Conservation (phyloP, 441 rosid species). For the Adansonia madagascariensis region DNA sequence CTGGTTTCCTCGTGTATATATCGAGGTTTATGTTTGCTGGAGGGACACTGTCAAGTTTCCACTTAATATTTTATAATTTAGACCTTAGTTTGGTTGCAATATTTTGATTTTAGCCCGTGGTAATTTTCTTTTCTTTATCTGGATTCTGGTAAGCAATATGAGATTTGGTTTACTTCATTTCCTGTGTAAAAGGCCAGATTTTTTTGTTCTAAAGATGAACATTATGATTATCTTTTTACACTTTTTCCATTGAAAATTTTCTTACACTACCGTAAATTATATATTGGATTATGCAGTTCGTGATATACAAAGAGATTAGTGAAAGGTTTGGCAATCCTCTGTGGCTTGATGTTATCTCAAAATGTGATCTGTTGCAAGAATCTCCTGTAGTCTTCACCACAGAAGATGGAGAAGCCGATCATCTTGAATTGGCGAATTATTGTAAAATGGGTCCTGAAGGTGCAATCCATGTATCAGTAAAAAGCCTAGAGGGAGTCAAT, state of each 20-base stretch:
- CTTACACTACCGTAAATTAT: neutral
- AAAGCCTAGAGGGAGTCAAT: constrained; percentile 62
- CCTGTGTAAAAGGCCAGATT: constrained; percentile 14
- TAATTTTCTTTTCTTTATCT: neutral
- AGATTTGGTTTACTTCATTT: constrained; percentile 10
- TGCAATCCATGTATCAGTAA: constrained; percentile 71
- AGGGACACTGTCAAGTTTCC: neutral
- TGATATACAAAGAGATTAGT: constrained; percentile 76
- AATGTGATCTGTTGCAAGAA: constrained; percentile 77
- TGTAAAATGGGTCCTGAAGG: constrained; percentile 70
- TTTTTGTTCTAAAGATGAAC: constrained; percentile 4
- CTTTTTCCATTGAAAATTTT: neutral
- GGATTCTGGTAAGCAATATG: constrained; percentile 14
- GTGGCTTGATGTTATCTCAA: constrained; percentile 91
- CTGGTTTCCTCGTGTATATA: neutral
- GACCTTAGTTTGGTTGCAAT: neutral
- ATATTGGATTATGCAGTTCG: constrained; percentile 53
- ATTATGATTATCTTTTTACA: neutral
- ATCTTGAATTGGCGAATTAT: constrained; percentile 61
- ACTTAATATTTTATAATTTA: neutral
- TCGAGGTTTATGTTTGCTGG: constrained; percentile 10
- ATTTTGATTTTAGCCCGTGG: neutral
- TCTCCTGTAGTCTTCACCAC: constrained; percentile 56
- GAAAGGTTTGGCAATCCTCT: constrained; percentile 68
- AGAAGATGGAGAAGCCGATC: constrained; percentile 52